Evolutionary conservation across 106 monocot genomes (phyloP), one percentile per base, ranked within the genome.

Genomic region (Chionographis japonica): DNA sequence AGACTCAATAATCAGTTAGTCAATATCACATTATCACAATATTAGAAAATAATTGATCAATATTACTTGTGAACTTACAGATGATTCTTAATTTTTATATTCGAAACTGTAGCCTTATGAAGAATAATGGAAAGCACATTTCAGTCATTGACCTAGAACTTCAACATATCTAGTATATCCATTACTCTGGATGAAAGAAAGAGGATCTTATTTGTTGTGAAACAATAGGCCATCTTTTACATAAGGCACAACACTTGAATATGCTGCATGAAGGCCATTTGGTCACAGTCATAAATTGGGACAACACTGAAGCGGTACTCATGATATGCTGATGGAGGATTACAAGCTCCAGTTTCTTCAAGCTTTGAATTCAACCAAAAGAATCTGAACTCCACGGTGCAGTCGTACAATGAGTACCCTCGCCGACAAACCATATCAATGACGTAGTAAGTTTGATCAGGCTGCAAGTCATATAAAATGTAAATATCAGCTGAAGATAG

Each of bases 391-490:
- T 98, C 98, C 10, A 83, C 74, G 52, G 68, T 85, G 75, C 98
- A 98, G 13, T 98, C 93, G 54, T 98, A 98, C 46, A 90, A 81
- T 43, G 98, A 85, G 62, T 98, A 93, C 2, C 98, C 92, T 69
- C 87, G 56, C 98, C 98, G 90, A 75, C 93, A 93, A 50, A 98
- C 74, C 98, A 98, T 87, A 65, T 98, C 98, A 74, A 98, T 98
- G 38, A 89, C 90, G 51, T 98, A 98, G 61, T 98, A 98, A 57
- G 93, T 98, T 63, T 90, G 84, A 78, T 98, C 83, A 46, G 80
- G 62, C 98, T 98, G 85, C 80, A 86, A 76, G 73, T 27, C 14
- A 76, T 46, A 4, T 2, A 12, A 62, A 53, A 60, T 55, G 53
- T 65, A 37, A 78, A 51, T 60, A 56, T 7, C 27, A 42, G 15